Base-by-base conservation (phyloP, 352 stramenopile genomes). In the Phytophthora agathidicida region DNA sequence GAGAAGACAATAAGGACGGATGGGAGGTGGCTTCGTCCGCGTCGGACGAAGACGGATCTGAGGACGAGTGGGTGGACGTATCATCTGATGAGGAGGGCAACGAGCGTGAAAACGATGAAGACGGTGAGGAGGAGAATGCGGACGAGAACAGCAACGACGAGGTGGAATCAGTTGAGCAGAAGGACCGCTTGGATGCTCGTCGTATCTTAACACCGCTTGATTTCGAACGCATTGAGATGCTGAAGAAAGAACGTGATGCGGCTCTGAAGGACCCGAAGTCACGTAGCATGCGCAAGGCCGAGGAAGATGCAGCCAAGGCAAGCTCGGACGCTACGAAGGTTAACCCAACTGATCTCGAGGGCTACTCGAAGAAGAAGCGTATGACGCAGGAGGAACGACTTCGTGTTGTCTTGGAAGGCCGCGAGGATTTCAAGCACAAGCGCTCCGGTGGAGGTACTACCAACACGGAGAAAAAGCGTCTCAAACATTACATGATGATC, bases 401-500 rank as follows among this genome's bases (percentile, higher is more conserved):
- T 50, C 82, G 81, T 26, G 75, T 64, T 33, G 84, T 98, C 35
- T 68, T 98, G 2, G 88, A 93, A 55, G 96, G 96, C 19, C 82
- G 96, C 33, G 78, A 97, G 24, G 91, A 97, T 48, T 98, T 93
- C 62, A 86, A 98, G 69, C 69, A 89, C 55, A 98, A 97, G 63
- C 71, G 89, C 45, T 90, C 86, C 48, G 89, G 95, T 58, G 96
- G 96, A 51, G 97, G 97, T 65, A 98, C 93, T 20, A 99, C 96
- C 30, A 99, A 99, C 77, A 97, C 85, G 48, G 97, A 99, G 77
- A 99, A 99, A 81, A 89, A 91, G 60, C 86, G 96, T 42, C 88
- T 94, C 9, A 99, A 99, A 84, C 98, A 98, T 73, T 99, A 98
- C 52, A 86, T 97, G 62, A 99, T 99, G 97, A 91, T 98, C 41